Evolutionary conservation across 2,329 filamentous ascomycete species (phyloP).

Genomic region (Triangularia setosa): DNA sequence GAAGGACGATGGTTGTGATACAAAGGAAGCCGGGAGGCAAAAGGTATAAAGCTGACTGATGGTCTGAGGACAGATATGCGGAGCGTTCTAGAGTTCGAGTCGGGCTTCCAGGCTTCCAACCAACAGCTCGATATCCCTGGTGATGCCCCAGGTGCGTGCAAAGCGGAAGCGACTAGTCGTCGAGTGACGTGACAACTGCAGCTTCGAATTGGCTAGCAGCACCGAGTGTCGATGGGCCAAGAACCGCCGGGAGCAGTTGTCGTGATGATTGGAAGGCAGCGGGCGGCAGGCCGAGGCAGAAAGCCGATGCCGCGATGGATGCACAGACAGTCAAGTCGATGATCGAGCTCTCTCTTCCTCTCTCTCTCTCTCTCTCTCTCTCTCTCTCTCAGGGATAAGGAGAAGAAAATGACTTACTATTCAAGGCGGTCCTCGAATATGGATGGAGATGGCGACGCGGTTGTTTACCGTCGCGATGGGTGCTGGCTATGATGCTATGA

Average conservation of each 20-base stretch:
- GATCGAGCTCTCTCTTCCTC: neutral
- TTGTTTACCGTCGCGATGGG: constrained; percentile 22
- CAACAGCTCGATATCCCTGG: constrained; percentile 10
- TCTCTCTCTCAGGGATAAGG: neutral
- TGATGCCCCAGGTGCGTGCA: constrained; percentile 8
- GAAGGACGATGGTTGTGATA: constrained; percentile 1
- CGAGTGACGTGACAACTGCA: constrained; percentile 13
- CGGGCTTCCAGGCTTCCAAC: constrained; percentile 4
- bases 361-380: neutral
- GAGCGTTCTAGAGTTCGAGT: constrained; percentile 10
- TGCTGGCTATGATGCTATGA: constrained; percentile 25
- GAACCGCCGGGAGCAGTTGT: constrained; percentile 18
- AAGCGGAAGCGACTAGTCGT: constrained; percentile 4
- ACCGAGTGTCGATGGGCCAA: constrained; percentile 9
- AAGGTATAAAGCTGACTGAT: constrained; percentile 16
- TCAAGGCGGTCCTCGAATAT: constrained; percentile 13
- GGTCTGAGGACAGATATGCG: constrained; percentile 28
- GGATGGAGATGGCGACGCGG: constrained; percentile 25
- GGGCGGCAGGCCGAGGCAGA: constrained; percentile 22
- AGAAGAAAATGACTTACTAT: constrained; percentile 25
- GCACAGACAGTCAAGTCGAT: constrained; percentile 3
- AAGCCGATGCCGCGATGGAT: constrained; percentile 19
- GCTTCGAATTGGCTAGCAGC: constrained; percentile 13
- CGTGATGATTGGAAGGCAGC: constrained; percentile 10
- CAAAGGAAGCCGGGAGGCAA: constrained; percentile 12